Base-by-base conservation (phyloP, 139 green algal genomes). In the Coelastrella sp. region DNA sequence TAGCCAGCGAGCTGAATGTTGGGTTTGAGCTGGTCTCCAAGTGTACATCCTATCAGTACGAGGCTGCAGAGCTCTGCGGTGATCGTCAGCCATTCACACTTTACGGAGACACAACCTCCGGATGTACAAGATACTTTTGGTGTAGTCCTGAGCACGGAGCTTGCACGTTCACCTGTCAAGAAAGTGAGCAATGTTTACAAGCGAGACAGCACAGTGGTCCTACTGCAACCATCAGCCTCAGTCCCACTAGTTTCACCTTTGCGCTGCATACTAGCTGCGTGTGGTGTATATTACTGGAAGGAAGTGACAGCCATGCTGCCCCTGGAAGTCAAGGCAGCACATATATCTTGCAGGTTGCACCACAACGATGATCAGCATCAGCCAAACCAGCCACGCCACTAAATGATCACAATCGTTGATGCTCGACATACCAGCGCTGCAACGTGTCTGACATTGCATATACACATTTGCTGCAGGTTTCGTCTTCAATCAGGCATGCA, bases 121-220 rank as follows among this genome's bases (percentile, higher is more conserved):
- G 73, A 5, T 89, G 85, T 19, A n/a, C 4, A 32, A 89, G 20
- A 10, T 81, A 83, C n/a, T 73, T 75, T 73, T 89, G 85, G 85
- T 89, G 85, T 73, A 83, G 71, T n/a, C 71, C 85, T 23, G 71
- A 89, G 57, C 85, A 74, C 14, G 71, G 19, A 59, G 57, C 73
- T 73, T 89, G 83, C 68, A 80, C 23, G 0, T 47, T n/a, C 5
- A 58, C 22, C 7, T 89, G 83, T n/a, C 83, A 66, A 65, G 6
- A 23, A 89, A 66, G 83, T 89, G 32, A 47, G 32, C 32, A 47
- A 47, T 47, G 32, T 47, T 47, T 1, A 47, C 32, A 47, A 47
- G 32, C 32, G 32, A 47, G 0, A 47, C 32, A 47, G 32, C 32
- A 47, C 32, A 47, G 32, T 47, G 32, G 32, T 1, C 32, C 32